A percentile compares a stretch with the other conserved stretches of the same genome.
phyloP scores from a whole-genome alignment of 192 early-diverging fungal genomes.

The Coemansia javaensis region DNA sequence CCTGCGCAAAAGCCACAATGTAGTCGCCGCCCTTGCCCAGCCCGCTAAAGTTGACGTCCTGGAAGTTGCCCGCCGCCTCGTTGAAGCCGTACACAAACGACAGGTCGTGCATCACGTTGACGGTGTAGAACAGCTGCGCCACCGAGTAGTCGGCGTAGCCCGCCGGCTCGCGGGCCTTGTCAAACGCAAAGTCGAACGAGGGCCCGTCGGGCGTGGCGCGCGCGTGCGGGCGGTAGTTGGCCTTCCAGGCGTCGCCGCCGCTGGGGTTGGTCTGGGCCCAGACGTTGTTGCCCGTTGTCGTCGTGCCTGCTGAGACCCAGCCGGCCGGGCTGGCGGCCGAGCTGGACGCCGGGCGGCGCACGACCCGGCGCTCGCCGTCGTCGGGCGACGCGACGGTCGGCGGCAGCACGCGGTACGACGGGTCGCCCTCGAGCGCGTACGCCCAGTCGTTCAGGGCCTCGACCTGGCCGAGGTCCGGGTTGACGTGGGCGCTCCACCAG shows the following conservation, averaged over 20 bases:
- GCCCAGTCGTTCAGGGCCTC: conserved; percentile 83
- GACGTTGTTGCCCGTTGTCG: conserved; percentile 83
- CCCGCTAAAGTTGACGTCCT: conserved; percentile 76
- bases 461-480: conserved; percentile 57
- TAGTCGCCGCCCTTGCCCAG: conserved; percentile 73
- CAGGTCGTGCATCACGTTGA: conserved; percentile 87
- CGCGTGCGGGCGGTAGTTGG: conserved; percentile 73
- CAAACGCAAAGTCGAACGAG: conserved; percentile 72
- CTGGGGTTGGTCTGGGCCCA: conserved; percentile 80
- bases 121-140: conserved; percentile 89
- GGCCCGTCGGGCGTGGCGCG: conserved; percentile 20
- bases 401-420: conserved; percentile 76
- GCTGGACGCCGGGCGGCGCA: conserved; percentile 54
- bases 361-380: conserved; percentile 56
- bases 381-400: conserved; percentile 76
- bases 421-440: conserved; percentile 40
- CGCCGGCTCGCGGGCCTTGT: conserved; percentile 59
- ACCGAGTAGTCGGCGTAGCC: conserved; percentile 77
- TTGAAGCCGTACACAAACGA: conserved; percentile 86
- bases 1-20: conserved; percentile 91
- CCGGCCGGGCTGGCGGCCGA: conserved; percentile 71
- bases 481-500: conserved; percentile 73
- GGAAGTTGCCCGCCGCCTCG: conserved; percentile 95
- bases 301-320: conserved; percentile 56
- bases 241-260: conserved; percentile 66